These are phyloP conservation scores for Kodamaea derodonti DNA, from an alignment of 1,139 yeast genomes.

Conservation along the genomic window DNA sequence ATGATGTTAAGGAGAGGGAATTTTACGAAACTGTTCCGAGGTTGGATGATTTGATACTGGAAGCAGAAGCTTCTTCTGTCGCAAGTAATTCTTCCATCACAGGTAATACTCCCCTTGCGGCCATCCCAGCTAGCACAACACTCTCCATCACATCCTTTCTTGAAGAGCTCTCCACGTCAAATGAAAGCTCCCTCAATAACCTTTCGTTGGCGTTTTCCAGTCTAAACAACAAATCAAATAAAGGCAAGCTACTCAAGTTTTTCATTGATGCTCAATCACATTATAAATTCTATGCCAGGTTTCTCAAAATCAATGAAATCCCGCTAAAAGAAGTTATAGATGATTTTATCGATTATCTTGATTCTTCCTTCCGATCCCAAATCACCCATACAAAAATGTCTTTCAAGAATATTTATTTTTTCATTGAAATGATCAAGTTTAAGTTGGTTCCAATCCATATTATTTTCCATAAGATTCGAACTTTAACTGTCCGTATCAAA, in stretches of 20 bases:
- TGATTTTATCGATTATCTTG: constrained; percentile 54
- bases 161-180: background rate
- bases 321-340: constrained; percentile 50
- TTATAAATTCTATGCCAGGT: constrained; percentile 55
- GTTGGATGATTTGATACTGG: constrained; percentile 10
- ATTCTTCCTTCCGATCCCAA: constrained; percentile 58
- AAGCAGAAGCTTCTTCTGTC: constrained; percentile 5
- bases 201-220: constrained; percentile 13
- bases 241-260: constrained; percentile 54
- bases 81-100: constrained; percentile 1
- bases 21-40: constrained; percentile 42
- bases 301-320: constrained; percentile 56
- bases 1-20: constrained; percentile 54
- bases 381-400: constrained; percentile 49
- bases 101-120: too few relatives aligned
- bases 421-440: constrained; percentile 76
- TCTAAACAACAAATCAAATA: constrained; percentile 72
- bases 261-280: constrained; percentile 49
- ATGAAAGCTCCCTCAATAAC: background rate
- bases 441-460: constrained; percentile 68
- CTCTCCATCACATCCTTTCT: background rate
- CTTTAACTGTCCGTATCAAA: constrained; percentile 50
- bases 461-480: constrained; percentile 66
- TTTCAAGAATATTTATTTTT: constrained; percentile 57
- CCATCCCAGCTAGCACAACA: too few relatives aligned